These are phyloP conservation scores for Monosporascus sp. DNA, from an alignment of 2,329 filamentous ascomycete genomes.

Conservation along the genomic window DNA sequence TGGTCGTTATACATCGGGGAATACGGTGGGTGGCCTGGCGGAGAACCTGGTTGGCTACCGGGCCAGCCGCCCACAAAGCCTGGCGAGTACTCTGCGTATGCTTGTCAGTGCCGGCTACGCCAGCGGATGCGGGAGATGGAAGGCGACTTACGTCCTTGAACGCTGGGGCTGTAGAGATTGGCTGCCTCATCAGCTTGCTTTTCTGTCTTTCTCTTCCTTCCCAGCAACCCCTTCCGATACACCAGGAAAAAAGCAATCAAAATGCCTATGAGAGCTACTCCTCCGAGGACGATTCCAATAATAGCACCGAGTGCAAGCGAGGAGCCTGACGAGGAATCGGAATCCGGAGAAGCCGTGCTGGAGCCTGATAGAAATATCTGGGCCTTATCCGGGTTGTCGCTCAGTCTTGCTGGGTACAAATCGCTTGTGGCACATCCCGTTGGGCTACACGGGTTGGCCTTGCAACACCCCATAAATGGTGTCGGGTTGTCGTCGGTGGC, in stretches of 20 bases:
- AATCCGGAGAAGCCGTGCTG: conserved; percentile 1
- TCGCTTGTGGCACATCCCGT: conserved; percentile 24
- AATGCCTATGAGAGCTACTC: conserved; percentile 18
- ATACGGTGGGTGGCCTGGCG: not conserved
- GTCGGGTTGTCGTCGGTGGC: conserved; percentile 6
- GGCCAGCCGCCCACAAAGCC: not conserved
- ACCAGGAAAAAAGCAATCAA: not conserved
- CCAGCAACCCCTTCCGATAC: not conserved
- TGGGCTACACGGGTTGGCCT: conserved; percentile 24
- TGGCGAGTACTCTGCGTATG: not conserved
- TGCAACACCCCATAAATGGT: conserved; percentile 33
- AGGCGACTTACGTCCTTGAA: not conserved
- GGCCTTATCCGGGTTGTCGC: conserved; percentile 9
- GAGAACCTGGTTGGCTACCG: not conserved
- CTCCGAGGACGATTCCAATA: not conserved
- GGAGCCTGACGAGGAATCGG: not conserved
- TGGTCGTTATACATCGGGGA: not conserved
- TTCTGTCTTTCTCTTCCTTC: not conserved
- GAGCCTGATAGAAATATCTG: conserved; percentile 13
- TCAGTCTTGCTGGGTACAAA: conserved; percentile 19
- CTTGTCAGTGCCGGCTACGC: not conserved
- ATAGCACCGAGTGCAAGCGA: not conserved
- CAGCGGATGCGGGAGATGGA: not conserved
- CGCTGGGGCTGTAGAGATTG: not conserved
- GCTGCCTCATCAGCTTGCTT: not conserved